phyloP scores from a whole-genome alignment of 2,329 filamentous ascomycete species.

The Clarireedia hainanense region DNA sequence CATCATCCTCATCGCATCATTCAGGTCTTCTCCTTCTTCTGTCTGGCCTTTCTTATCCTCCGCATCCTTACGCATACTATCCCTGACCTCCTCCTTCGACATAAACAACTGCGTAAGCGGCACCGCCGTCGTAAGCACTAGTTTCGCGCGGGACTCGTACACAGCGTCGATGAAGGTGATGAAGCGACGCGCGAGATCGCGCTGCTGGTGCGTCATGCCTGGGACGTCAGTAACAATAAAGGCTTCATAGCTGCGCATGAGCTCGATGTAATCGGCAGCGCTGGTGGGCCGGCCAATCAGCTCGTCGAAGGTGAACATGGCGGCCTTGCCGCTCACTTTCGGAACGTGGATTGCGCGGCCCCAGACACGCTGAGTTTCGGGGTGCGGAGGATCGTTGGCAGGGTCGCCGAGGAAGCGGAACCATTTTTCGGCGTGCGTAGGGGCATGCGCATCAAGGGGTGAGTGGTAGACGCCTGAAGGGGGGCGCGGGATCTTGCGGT shows the following conservation, averaged over 20 bases:
- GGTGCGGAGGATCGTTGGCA: conserved; percentile 56
- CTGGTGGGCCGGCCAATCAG: conserved; percentile 82
- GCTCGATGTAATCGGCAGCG: conserved; percentile 90
- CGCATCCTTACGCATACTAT: conserved; percentile 44
- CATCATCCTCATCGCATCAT: conserved; percentile 67
- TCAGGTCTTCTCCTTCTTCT: conserved; percentile 35
- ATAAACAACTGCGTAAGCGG: conserved; percentile 82
- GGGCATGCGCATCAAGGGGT: conserved; percentile 69
- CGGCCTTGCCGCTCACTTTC: conserved; percentile 76
- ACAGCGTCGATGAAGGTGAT: conserved; percentile 98
- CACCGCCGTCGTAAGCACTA: conserved; percentile 85
- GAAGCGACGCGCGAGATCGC: conserved; percentile 84
- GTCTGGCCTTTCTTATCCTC: conserved; percentile 34
- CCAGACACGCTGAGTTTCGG: conserved; percentile 80
- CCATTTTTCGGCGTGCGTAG: conserved; percentile 85
- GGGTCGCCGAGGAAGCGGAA: conserved; percentile 89
- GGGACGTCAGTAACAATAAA: conserved; percentile 90
- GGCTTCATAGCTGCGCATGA: conserved; percentile 81
- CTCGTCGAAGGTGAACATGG: conserved; percentile 88
- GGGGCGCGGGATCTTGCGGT: conserved; percentile 91
- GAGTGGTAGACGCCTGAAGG: conserved; percentile 92
- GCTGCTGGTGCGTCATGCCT: conserved; percentile 77
- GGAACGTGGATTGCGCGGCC: conserved; percentile 85
- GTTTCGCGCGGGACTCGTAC: conserved; percentile 87
- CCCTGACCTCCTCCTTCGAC: conserved; percentile 59